These are phyloP conservation scores for Camelina neglecta DNA, from an alignment of 345 rosid genomes.

Conservation along the genomic window DNA sequence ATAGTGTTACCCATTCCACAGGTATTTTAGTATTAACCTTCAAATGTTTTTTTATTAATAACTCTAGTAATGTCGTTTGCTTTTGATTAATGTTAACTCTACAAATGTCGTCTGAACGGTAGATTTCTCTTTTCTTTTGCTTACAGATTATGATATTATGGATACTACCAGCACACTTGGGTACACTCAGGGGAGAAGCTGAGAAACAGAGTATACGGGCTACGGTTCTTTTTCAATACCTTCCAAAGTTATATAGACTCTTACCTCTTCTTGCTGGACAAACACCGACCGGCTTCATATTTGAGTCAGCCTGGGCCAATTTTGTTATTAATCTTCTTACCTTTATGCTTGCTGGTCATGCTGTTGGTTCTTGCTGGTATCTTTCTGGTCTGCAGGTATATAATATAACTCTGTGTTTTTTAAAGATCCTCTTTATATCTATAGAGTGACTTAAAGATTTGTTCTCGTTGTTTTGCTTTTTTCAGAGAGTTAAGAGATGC, in stretches of 20 bases:
- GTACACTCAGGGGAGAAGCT: slow-evolving; percentile 56
- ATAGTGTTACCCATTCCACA: slow-evolving; percentile 83
- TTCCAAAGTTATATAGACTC: slow-evolving; percentile 74
- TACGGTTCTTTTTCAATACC: slow-evolving; percentile 65
- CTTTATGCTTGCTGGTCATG: no score
- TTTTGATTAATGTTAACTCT: no score
- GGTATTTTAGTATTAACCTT: slow-evolving; percentile 44
- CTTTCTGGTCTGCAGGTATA: slow-evolving; percentile 82
- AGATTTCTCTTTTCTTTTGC: not conserved
- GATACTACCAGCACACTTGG: slow-evolving; percentile 53
- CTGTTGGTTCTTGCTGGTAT: no score
- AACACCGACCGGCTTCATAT: slow-evolving; percentile 74
- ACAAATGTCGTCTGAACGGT: not conserved
- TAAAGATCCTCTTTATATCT: not conserved
- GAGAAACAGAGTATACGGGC: slow-evolving; percentile 61
- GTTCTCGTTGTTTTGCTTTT: not conserved
- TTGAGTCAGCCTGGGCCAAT: slow-evolving; percentile 81
- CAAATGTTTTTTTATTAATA: not conserved
- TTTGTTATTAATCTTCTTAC: no score
- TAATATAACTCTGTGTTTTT: slow-evolving; percentile 2
- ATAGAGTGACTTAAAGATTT: not conserved
- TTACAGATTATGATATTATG: slow-evolving; percentile 61
- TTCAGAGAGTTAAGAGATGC: slow-evolving; percentile 89
- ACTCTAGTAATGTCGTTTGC: not conserved
- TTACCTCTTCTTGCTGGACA: slow-evolving; percentile 76